Percentiles rank a stretch among this genome's conserved stretches.
Conservation (phyloP, 75 land plant genomes). For the Sequoiadendron giganteum region DNA sequence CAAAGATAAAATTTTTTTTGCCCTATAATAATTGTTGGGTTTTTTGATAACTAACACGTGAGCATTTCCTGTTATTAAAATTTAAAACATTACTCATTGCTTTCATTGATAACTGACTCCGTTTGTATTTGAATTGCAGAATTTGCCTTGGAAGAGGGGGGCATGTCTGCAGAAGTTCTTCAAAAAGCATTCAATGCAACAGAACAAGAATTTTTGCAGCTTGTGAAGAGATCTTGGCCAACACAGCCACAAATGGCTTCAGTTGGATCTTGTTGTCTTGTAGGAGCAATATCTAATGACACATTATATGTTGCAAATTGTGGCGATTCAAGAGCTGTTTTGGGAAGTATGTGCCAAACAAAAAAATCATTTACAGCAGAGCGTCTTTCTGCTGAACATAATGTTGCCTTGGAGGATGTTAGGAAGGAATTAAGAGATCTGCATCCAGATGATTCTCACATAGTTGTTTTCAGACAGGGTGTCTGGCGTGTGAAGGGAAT, state of each 20-base stretch:
- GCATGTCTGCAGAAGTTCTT: constrained; percentile 62
- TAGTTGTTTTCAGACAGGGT: constrained; percentile 57
- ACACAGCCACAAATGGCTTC: constrained; percentile 60
- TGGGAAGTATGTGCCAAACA: constrained; percentile 10
- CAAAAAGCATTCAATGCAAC: constrained; percentile 62
- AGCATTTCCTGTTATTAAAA: background rate
- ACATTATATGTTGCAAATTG: constrained; percentile 65
- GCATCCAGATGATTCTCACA: constrained; percentile 81
- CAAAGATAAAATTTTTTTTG: background rate
- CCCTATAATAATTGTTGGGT: background rate
- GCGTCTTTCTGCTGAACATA: constrained; percentile 68
- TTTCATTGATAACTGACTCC: background rate
- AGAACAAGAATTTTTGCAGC: constrained; percentile 64
- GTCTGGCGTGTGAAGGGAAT: constrained; percentile 90
- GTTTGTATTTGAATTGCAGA: constrained; percentile 10
- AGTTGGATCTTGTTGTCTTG: constrained; percentile 84
- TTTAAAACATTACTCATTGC: background rate
- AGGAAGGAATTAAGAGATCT: constrained; percentile 57
- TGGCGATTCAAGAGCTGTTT: constrained; percentile 68
- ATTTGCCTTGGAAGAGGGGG: constrained; percentile 54
- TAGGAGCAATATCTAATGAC: constrained; percentile 58
- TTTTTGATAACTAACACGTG: background rate
- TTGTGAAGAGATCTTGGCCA: constrained; percentile 51
- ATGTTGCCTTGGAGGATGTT: constrained; percentile 61
- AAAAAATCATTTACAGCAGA: constrained; percentile 33